These are phyloP conservation scores for Mycena vulgaris DNA, from an alignment of 768 basidiomycete genomes.

Conservation along the genomic window DNA sequence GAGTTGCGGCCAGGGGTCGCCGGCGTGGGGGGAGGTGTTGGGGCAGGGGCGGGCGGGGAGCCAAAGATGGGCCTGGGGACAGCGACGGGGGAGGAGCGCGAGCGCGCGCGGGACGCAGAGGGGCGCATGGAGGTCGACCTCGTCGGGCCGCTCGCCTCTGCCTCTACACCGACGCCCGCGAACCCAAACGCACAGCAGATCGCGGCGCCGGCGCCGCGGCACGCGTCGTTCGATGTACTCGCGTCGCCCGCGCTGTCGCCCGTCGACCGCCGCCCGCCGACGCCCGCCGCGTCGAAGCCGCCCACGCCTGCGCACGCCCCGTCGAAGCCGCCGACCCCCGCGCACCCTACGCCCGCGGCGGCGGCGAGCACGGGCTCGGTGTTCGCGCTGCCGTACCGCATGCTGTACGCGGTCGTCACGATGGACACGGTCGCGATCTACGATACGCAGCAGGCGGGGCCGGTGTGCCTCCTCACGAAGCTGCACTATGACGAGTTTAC, in stretches of 20 bases:
- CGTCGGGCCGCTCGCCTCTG: conserved; percentile 57
- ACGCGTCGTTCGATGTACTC: conserved; percentile 49
- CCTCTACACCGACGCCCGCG: conserved; percentile 41
- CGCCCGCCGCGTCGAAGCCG: conserved; percentile 73
- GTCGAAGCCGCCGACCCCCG: conserved; percentile 65
- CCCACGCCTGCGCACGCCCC: conserved; percentile 57
- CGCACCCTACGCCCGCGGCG: conserved; percentile 33
- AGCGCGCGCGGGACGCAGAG: conserved; percentile 64
- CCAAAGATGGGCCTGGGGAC: conserved; percentile 46
- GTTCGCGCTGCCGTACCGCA: conserved; percentile 92
- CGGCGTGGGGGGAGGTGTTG: conserved; percentile 48
- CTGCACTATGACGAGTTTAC: conserved; percentile 99
- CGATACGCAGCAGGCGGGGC: conserved; percentile 96
- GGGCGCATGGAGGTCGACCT: conserved; percentile 75
- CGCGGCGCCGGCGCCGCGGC: conserved; percentile 66
- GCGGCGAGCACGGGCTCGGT: conserved; percentile 69
- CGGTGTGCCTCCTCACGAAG: conserved; percentile 92
- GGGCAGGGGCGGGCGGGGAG: conserved; percentile 30
- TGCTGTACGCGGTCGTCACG: conserved; percentile 95
- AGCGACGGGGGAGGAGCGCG: conserved; percentile 74
- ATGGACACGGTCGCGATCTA: conserved; percentile 97
- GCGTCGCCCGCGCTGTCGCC: conserved; percentile 73
- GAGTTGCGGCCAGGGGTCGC: conserved; percentile 81
- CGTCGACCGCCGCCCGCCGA: conserved; percentile 69
- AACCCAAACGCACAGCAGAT: conserved; percentile 51